Percentiles rank a stretch among this genome's conserved stretches.
Evolutionary conservation across 805 yeast genomes (phyloP).

Genomic region (Diddensiella caesifluorescens): DNA sequence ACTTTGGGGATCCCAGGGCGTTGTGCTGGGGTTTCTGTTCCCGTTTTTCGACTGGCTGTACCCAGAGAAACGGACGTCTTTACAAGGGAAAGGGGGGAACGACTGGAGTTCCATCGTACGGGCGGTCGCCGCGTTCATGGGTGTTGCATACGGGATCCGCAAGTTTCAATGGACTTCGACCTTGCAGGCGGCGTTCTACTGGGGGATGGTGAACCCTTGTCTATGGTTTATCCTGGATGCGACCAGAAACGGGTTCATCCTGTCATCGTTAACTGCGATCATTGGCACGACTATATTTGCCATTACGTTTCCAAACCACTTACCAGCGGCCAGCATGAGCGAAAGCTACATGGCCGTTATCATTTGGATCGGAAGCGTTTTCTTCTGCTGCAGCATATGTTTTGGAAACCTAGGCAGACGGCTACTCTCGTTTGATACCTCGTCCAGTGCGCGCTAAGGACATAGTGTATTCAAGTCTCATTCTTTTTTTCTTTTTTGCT

Average conservation of each 20-base stretch:
- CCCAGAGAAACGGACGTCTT: slow-evolving; percentile 16
- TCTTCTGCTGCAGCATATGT: slow-evolving; percentile 34
- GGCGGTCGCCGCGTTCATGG: slow-evolving; percentile 36
- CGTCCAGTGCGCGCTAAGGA: not conserved
- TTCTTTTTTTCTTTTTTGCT: not conserved
- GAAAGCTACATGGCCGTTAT: slow-evolving; percentile 26
- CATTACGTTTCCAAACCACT: slow-evolving; percentile 20
- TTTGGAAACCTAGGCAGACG: slow-evolving; percentile 37
- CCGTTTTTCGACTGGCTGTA: slow-evolving; percentile 26
- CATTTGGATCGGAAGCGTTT: slow-evolving; percentile 28
- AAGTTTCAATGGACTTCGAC: slow-evolving; percentile 35
- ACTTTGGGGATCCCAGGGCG: slow-evolving; percentile 29
- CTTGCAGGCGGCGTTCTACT: slow-evolving; percentile 32
- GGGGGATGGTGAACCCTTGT: slow-evolving; percentile 36
- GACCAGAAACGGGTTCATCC: slow-evolving; percentile 33
- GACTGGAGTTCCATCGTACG: slow-evolving; percentile 35
- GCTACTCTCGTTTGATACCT: slow-evolving; percentile 19
- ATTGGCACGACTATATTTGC: slow-evolving; percentile 30
- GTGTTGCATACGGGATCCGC: slow-evolving; percentile 36
- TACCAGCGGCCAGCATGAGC: slow-evolving; percentile 19
- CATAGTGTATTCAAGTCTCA: not conserved
- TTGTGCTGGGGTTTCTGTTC: slow-evolving; percentile 26
- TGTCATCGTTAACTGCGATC: slow-evolving; percentile 30
- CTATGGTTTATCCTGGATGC: slow-evolving; percentile 37
- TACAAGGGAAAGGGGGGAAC: slow-evolving; percentile 22